Conservation (phyloP, 2,329 filamentous ascomycete genomes). For the Aureobasidium sp. region DNA sequence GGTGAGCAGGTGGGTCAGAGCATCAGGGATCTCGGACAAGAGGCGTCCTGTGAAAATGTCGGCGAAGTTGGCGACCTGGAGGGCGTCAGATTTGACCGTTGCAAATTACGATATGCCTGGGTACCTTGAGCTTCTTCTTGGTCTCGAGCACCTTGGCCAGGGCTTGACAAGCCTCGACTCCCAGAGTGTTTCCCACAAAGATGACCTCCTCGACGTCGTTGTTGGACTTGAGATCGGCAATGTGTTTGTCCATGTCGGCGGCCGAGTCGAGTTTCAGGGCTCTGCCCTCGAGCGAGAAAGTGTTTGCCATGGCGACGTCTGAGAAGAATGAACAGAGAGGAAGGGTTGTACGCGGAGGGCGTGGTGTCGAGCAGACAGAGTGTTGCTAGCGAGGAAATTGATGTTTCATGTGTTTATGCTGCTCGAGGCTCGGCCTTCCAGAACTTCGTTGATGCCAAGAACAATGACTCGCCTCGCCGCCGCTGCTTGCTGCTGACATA, state of each 20-base stretch:
- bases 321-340: neutral
- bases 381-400: neutral
- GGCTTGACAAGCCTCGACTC: conserved; percentile 77
- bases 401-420: neutral
- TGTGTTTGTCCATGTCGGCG: conserved; percentile 77
- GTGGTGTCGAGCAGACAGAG: neutral
- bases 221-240: conserved; percentile 65
- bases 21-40: conserved; percentile 91
- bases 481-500: conserved; percentile 3
- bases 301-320: conserved; percentile 50
- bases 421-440: neutral
- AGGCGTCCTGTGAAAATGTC: conserved; percentile 79
- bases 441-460: neutral
- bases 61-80: conserved; percentile 73
- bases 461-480: conserved; percentile 1
- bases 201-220: conserved; percentile 76
- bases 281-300: conserved; percentile 88
- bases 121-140: conserved; percentile 73
- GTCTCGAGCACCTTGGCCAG: conserved; percentile 76
- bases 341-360: neutral
- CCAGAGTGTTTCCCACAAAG: conserved; percentile 85
- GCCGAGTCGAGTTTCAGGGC: conserved; percentile 87
- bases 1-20: conserved; percentile 76
- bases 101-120: neutral
- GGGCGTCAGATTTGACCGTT: conserved; percentile 7